Conservation (phyloP, 2,329 filamentous ascomycete genomes). For the Penicillium fuscoglaucum region DNA sequence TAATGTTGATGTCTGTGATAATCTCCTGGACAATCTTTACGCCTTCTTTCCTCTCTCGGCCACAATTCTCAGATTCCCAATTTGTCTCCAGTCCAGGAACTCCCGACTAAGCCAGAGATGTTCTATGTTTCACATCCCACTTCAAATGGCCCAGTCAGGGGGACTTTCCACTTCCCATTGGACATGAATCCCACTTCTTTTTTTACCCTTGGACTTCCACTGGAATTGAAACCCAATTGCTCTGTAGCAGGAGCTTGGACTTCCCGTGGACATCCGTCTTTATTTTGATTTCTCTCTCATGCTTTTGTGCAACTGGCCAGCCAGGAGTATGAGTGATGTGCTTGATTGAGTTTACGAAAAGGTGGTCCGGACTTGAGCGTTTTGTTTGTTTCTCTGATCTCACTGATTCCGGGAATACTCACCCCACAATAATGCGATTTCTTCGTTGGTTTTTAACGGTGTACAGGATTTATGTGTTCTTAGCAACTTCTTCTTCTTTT, state of each 20-base stretch:
- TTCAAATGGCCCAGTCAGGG: neutral
- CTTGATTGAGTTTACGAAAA: constrained; percentile 29
- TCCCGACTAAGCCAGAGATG: constrained; percentile 1
- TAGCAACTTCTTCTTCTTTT: constrained; percentile 19
- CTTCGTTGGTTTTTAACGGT: constrained; percentile 17
- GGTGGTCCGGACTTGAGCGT: constrained; percentile 29
- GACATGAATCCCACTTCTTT: constrained; percentile 9
- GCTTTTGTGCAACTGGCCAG: constrained; percentile 22
- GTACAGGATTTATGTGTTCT: constrained; percentile 21
- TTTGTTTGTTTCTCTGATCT: constrained; percentile 19
- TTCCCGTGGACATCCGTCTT: constrained; percentile 14
- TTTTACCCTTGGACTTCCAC: constrained; percentile 14
- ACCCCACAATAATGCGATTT: constrained; percentile 15
- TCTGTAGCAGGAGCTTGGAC: constrained; percentile 7
- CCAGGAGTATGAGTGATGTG: constrained; percentile 27
- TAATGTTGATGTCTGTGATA: constrained; percentile 19
- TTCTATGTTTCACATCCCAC: constrained; percentile 7
- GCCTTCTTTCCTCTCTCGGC: constrained; percentile 2
- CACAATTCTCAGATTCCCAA: constrained; percentile 1
- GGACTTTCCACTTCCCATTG: constrained; percentile 6
- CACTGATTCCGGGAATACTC: constrained; percentile 24
- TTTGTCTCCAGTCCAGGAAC: constrained; percentile 8
- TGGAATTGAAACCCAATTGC: constrained; percentile 13
- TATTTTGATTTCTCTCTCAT: constrained; percentile 15
- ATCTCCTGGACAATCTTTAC: constrained; percentile 10